phyloP scores from a whole-genome alignment of 1,139 yeast species.

The Saccharomyces hybrid region DNA sequence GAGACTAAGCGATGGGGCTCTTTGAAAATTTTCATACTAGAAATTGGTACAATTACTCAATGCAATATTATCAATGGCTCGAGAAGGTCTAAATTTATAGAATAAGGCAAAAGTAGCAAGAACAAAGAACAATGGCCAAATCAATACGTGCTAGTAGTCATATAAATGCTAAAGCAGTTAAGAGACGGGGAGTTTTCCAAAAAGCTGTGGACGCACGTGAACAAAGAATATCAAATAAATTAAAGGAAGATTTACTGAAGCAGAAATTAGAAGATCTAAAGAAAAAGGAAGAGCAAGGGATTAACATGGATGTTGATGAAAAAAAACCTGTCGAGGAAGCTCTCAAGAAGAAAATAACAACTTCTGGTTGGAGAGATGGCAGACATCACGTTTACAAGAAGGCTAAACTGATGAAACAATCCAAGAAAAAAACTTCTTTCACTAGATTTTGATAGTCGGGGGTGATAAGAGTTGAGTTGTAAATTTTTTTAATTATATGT shows the following conservation, averaged over 20 bases:
- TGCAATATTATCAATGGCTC: background rate
- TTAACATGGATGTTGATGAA: conserved; percentile 24
- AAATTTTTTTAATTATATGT: background rate
- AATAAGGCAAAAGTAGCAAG: background rate
- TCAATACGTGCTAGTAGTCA: conserved; percentile 80
- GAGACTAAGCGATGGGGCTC: background rate
- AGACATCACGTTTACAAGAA: conserved; percentile 62
- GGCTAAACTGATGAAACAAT: conserved; percentile 46
- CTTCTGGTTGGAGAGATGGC: conserved; percentile 80
- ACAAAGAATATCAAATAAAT: conserved; percentile 57
- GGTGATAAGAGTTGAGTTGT: background rate
- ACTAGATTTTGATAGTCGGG: conserved; percentile 17
- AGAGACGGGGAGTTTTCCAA: conserved; percentile 64
- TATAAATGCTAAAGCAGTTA: conserved; percentile 65
- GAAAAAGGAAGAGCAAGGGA: conserved; percentile 23
- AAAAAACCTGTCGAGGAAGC: conserved; percentile 26
- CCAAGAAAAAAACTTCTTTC: conserved; percentile 29
- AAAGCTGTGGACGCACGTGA: conserved; percentile 62
- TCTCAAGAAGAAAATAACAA: conserved; percentile 41
- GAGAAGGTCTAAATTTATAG: background rate
- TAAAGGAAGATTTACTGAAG: conserved; percentile 39
- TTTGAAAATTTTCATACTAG: background rate
- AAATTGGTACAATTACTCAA: background rate
- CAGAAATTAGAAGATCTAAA: conserved; percentile 35
- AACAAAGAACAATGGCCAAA: conserved; percentile 56